Evolutionary conservation across 1,139 yeast species (phyloP), one percentile per base, ranked within the genome.

Genomic region (Yamadazyma jaroonii): DNA sequence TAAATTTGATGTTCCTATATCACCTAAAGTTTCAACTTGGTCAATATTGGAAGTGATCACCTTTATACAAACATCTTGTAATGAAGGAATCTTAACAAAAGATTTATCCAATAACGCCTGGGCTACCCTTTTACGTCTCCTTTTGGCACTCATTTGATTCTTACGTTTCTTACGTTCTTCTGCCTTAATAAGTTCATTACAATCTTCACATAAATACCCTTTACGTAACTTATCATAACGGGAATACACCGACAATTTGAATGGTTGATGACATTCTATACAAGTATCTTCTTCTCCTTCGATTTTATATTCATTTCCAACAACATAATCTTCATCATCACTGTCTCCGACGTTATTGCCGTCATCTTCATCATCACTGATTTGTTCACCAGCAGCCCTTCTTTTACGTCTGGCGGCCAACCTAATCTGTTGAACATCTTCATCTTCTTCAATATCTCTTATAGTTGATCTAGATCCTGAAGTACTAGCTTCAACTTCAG

Each of bases 1-100:
- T 67, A 80, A 62, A 56, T 84, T 85, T 31, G 67, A 54, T 30
- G 72, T 65, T 1, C 96, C 95, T 47, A 88, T 82, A 46, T 84
- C 94, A 8, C 96, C 92, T 50, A 85, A 67, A 25, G 77, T 79
- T 36, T 88, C 92, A 39, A 85, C 86, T 38, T 82, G 83, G 40
- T 79, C 79, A 46, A 92, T 92, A 54, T 84, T 81, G 26, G 72
- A 70, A 4, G 92, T 80, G 35, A 92, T 84, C 25, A 74, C 68
- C 35, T 70, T 64, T 44, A 92, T 84, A 53, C 97, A 87, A 25
- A 84, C 57, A 48, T 89, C 96, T 56, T 89, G 97, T 31, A 92
- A 64, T 13, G 81, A 68, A 3, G 95, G 85, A 2, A 89, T 63
- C 36, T 65, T 68, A 22, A 76, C 79, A 20, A 77, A 79, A 38